Base-by-base conservation (phyloP, 305 asterid genomes). In the Plantago rigida region DNA sequence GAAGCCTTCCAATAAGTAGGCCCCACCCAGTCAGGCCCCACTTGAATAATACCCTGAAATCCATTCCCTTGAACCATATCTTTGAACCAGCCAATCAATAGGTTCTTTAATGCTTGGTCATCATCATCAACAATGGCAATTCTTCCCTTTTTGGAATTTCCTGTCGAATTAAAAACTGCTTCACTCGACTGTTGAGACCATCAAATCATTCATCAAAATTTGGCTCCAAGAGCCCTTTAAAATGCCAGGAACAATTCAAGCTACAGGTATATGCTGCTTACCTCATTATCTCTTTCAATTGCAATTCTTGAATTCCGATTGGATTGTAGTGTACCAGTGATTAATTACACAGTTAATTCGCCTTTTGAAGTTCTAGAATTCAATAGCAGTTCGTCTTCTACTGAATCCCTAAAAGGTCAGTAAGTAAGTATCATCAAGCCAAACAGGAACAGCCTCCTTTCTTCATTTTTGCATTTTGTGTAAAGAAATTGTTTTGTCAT, bases 191-290 rank as follows among this genome's bases (percentile, higher is more conserved):
- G 34, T 31, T 13, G 26, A 28, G 26, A 65, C 42, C 13, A 58
- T 13, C 45, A 19, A 14, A 31, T 36, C 10, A 1, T 36, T 10
- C 24, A 24, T 60, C 49, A 50, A 13, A 3, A 24, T 3, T 10
- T 0, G 6, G 11, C 5, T 5, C 7, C 39, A 0, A 17, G 19
- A 31, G 39, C 59, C 57, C 19, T 63, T 61, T 61, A 69, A 71
- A 78, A 91, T 87, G 97, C 97, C 96, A 66, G 96, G 97, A 85
- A 80, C 84, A 22, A 72, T 91, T 70, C 92, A 86, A 73, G 92
- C 86, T 67, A 80, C 96, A 76, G 96, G 97, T 87, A 75, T 11
- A 0, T 28, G 15, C 13, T 64, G 14, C 31, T 66, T 65, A 52
- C 54, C 45, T 56, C 19, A 49, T 5, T 31, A 4, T 31, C 39